phyloP scores from a whole-genome alignment of 1,139 yeast species.

The Saccharomyces pastorianus region DNA sequence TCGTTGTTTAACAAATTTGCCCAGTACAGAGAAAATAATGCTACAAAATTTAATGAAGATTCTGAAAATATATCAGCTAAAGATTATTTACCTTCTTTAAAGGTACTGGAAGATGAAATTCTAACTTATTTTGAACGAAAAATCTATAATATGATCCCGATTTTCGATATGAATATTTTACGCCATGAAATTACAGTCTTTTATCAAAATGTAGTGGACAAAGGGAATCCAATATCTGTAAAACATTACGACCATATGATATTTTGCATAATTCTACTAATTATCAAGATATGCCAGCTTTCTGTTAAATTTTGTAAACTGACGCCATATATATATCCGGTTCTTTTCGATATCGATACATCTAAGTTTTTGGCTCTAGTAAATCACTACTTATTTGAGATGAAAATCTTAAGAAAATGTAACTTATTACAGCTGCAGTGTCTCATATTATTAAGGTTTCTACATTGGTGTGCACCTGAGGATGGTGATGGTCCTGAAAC shows the following conservation, averaged over 20 bases:
- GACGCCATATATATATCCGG: slow-evolving; percentile 7
- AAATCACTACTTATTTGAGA: slow-evolving; percentile 18
- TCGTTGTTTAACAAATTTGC: slow-evolving; percentile 25
- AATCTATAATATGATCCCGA: slow-evolving; percentile 20
- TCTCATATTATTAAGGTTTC: slow-evolving; percentile 23
- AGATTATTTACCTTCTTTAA: slow-evolving; percentile 14
- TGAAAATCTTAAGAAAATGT: slow-evolving; percentile 23
- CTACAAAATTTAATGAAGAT: slow-evolving; percentile 6
- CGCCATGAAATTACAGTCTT: slow-evolving; percentile 12
- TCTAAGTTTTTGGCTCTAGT: slow-evolving; percentile 21
- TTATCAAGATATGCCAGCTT: slow-evolving; percentile 21
- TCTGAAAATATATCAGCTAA: slow-evolving; percentile 7
- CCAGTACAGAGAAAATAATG: slow-evolving; percentile 16
- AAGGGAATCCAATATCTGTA: slow-evolving; percentile 8
- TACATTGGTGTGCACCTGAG: slow-evolving; percentile 30
- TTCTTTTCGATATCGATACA: slow-evolving; percentile 17
- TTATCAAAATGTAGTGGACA: slow-evolving; percentile 13
- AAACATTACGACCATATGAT: slow-evolving; percentile 24
- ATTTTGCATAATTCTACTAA: slow-evolving; percentile 19
- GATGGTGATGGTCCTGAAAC: slow-evolving; percentile 29
- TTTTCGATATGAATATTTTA: slow-evolving; percentile 17
- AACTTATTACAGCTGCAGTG: slow-evolving; percentile 25
- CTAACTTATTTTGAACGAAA: slow-evolving; percentile 19
- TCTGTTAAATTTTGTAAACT: slow-evolving; percentile 19
- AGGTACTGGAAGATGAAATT: slow-evolving; percentile 14